Evolutionary conservation across 2,329 filamentous ascomycete species (phyloP), one percentile per base, ranked within the genome.

Genomic region (Fusarium vanettenii): DNA sequence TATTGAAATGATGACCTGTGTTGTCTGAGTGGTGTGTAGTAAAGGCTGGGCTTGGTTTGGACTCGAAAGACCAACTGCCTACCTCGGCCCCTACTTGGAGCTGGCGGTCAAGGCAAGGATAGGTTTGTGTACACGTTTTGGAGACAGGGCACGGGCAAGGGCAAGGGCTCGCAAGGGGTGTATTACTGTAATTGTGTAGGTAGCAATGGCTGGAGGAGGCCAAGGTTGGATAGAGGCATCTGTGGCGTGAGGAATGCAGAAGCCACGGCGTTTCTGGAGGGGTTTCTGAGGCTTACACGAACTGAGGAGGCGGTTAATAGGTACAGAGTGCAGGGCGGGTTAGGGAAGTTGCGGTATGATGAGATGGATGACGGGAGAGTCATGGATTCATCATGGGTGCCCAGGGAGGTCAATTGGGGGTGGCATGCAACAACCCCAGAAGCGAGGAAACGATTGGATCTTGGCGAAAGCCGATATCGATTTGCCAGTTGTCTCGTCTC

Each of bases 161-260:
- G 66, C 45, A 31, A 31, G 48, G 48, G 48, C 27, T 55, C 18
- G 48, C 27, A 31, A 52, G 27, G 48, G 48, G 27, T 8, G 48
- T 55, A 31, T 29, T 31, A 31, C 48, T 52, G 25, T n/a, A 20
- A 29, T 29, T 13, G 20, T 25, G 41, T 62, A 57, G 41, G 25
- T 37, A 48, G 25, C n/a, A 61, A 48, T 41, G 29, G 11, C 27
- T 35, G 35, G 18, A 37, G 60, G 22, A 60, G 48, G 27, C 35
- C 48, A 33, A 20, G 11, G 22, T 59, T 33, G 39, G 37, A 25
- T 31, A 43, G 25, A 61, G 45, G 62, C 45, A 60, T 41, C 27
- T 48, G 48, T 71, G 64, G 20, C 45, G 33, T 55, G 61, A 75
- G 59, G 72, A 75, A 64, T 67, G 72, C 33, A 60, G 55, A 61